A percentile compares a stretch with the other conserved stretches of the same genome.
Evolutionary conservation across 2,329 filamentous ascomycete species (phyloP).

Genomic region (Epichloe baconii): DNA sequence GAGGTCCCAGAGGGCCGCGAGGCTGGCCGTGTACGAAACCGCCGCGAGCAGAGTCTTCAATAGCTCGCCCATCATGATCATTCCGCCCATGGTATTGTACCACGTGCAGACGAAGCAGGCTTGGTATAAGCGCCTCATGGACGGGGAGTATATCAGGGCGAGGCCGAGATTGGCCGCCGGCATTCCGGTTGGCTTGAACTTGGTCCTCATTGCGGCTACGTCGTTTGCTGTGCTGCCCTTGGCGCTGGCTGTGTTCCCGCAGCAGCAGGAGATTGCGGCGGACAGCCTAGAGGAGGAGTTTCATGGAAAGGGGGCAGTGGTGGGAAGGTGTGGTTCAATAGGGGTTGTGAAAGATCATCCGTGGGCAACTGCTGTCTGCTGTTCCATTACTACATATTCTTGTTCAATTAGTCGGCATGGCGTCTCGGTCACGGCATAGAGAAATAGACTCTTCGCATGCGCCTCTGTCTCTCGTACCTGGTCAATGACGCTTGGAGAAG

Average conservation of each 20-base stretch:
- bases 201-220: constrained; percentile 75
- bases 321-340: constrained; percentile 89
- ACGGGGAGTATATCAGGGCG: constrained; percentile 65
- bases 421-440: background rate
- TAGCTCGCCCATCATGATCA: constrained; percentile 91
- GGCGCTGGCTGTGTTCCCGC: constrained; percentile 83
- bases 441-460: background rate
- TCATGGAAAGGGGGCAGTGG: constrained; percentile 60
- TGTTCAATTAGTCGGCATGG: background rate
- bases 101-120: constrained; percentile 50
- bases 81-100: constrained; percentile 78
- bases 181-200: constrained; percentile 63
- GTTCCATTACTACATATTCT: background rate
- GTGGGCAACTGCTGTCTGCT: background rate
- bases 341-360: constrained; percentile 51
- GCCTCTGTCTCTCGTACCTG: too few relatives aligned
- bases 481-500: too few relatives aligned
- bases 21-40: constrained; percentile 82
- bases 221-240: constrained; percentile 81
- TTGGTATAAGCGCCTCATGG: constrained; percentile 28
- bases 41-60: constrained; percentile 86
- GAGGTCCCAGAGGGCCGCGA: constrained; percentile 78
- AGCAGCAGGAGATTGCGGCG: constrained; percentile 70
- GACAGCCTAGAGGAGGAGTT: constrained; percentile 76
- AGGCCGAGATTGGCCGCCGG: constrained; percentile 50